These are phyloP conservation scores for Polytrichum commune DNA, from an alignment of 225 moss, liverwort and hornwort species.

Conservation along the genomic window DNA sequence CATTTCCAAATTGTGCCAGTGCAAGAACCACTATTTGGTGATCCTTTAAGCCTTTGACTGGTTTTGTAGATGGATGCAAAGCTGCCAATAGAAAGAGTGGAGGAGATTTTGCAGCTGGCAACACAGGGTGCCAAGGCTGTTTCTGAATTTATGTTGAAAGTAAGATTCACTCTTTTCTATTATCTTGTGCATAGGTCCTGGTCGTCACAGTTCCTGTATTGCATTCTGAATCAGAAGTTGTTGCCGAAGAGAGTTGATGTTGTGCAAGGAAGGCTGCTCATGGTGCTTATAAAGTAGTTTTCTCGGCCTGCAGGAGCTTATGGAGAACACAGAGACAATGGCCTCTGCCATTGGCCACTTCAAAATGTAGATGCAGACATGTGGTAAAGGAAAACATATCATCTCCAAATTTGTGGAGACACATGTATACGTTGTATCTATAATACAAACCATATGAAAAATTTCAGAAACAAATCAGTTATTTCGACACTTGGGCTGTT, in stretches of 20 bases:
- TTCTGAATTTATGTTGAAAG: slow-evolving; percentile 74
- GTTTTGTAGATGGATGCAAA: slow-evolving; percentile 81
- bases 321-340: slow-evolving; percentile 80
- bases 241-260: no score
- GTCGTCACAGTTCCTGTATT: background rate
- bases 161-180: slow-evolving; percentile 15
- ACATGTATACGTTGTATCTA: no score
- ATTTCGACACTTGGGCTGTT: no score
- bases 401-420: no score
- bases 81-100: slow-evolving; percentile 79
- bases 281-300: background rate
- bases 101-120: slow-evolving; percentile 85
- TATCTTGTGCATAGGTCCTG: slow-evolving; percentile 8
- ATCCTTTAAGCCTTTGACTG: background rate
- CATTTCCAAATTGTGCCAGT: no score
- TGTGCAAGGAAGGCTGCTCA: background rate
- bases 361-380: slow-evolving; percentile 35
- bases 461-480: no score
- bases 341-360: slow-evolving; percentile 65
- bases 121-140: slow-evolving; percentile 87
- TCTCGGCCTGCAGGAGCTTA: slow-evolving; percentile 43
- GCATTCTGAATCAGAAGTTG: no score
- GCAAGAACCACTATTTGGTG: background rate
- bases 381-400: background rate
- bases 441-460: no score